Conservation (phyloP, 2,329 filamentous ascomycete species). For the Stagonosporopsis chrysanthemi region DNA sequence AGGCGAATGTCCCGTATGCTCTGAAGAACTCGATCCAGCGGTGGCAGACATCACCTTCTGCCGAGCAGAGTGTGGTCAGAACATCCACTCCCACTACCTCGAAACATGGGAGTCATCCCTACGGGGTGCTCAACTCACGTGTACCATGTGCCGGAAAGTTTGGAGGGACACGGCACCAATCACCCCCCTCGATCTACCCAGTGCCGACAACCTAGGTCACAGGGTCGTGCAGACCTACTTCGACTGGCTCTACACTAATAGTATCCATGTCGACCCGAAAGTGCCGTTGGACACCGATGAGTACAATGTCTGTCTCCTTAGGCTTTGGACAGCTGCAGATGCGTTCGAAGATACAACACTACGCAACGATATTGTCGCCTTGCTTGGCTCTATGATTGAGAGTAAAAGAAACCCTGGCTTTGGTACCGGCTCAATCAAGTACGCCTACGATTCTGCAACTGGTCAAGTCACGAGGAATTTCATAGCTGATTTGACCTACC, state of each 20-base stretch:
- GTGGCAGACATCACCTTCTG: background rate
- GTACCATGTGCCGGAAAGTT: conserved; percentile 25
- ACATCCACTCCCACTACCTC: background rate
- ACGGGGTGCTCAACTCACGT: conserved; percentile 1
- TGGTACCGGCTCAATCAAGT: too few relatives aligned
- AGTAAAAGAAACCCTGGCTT: too few relatives aligned
- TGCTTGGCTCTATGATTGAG: too few relatives aligned
- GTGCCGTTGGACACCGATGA: background rate
- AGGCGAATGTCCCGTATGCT: background rate
- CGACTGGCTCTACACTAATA: conserved; percentile 25
- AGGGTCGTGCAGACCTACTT: conserved; percentile 20
- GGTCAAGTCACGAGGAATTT: too few relatives aligned
- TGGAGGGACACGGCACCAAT: conserved; percentile 12
- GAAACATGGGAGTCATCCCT: background rate
- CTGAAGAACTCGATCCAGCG: background rate
- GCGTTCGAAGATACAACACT: too few relatives aligned
- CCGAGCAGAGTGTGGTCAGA: background rate
- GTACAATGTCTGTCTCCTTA: background rate
- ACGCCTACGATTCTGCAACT: too few relatives aligned
- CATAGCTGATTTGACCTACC: too few relatives aligned
- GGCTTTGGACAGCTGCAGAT: background rate
- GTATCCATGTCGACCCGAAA: background rate
- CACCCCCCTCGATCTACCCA: background rate
- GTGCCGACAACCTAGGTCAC: background rate
- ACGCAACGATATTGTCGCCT: too few relatives aligned